Evolutionary conservation across 139 green algal species (phyloP).

Genomic region (Chlorella sp.): DNA sequence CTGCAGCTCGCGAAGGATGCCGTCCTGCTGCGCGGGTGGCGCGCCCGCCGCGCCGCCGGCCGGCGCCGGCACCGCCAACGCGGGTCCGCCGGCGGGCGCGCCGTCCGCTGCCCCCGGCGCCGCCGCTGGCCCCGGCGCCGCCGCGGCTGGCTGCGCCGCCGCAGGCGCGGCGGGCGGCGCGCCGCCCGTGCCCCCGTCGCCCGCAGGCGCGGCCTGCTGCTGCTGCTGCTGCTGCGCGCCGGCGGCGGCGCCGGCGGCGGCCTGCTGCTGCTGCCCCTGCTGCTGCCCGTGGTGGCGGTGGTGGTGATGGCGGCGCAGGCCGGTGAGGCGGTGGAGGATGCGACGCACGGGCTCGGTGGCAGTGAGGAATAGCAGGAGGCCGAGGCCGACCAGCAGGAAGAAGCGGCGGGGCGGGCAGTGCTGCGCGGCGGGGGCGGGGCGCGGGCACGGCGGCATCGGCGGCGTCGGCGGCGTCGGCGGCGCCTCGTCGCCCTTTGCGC

Average conservation of each 20-base stretch:
- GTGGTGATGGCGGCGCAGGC: neutral
- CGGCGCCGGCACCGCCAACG: conserved; percentile 1
- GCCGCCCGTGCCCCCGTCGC: neutral
- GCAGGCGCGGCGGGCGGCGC: conserved; percentile 7
- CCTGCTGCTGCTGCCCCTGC: neutral
- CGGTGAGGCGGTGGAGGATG: conserved; percentile 39
- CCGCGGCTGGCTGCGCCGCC: conserved; percentile 15
- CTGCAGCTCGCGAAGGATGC: conserved; percentile 67
- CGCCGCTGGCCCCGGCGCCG: conserved; percentile 14
- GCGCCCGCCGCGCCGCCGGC: neutral
- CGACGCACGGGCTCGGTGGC: conserved; percentile 53
- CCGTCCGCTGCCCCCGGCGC: neutral
- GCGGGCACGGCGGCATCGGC: neutral
- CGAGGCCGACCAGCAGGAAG: conserved; percentile 54
- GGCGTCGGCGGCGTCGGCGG: too few species aligned
- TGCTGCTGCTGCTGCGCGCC: neutral
- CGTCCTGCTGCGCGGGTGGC: conserved; percentile 14
- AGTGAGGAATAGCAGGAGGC: conserved; percentile 58
- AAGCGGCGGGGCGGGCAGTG: conserved; percentile 73
- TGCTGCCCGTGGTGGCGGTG: neutral
- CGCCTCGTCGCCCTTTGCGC: neutral
- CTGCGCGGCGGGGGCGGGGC: conserved; percentile 31
- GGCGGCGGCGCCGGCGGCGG: neutral
- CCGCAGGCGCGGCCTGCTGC: neutral
- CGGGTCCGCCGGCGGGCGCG: conserved; percentile 3